Conservation (phyloP, 1,284 basidiomycete genomes). For the Irpex lacteus region DNA sequence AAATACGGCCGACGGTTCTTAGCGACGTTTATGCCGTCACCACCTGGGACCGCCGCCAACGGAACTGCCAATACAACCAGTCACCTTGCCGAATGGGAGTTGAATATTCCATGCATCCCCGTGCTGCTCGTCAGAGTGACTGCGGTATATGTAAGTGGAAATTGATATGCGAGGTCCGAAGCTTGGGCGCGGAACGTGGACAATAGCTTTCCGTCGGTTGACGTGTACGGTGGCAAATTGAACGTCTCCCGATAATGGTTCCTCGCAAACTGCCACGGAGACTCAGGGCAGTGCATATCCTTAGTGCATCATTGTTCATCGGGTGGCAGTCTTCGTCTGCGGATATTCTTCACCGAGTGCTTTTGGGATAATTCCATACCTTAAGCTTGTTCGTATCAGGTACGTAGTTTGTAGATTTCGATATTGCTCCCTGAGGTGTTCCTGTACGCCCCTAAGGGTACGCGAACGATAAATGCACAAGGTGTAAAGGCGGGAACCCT, state of each 20-base stretch:
- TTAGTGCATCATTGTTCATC: no score
- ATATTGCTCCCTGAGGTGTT: no score
- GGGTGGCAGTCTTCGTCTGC: no score
- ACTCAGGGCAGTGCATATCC: no score
- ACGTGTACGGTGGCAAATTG: background rate
- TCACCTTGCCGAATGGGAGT: background rate
- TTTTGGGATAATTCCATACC: no score
- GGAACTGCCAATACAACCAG: background rate
- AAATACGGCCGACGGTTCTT: background rate
- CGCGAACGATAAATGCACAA: no score
- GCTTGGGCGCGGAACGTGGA: background rate
- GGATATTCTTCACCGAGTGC: no score
- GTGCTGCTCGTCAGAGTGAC: background rate
- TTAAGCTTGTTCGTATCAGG: no score
- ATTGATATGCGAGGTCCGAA: background rate
- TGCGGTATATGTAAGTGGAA: background rate
- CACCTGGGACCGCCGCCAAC: background rate
- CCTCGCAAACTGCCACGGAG: no score
- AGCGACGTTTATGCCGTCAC: background rate
- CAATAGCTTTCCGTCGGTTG: background rate
- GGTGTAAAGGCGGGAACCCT: no score
- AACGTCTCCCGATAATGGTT: background rate
- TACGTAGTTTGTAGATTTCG: no score
- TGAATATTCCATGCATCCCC: background rate
- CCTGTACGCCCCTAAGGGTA: no score